A percentile compares a stretch with the other conserved stretches of the same genome.
phyloP scores from a whole-genome alignment of 1,284 basidiomycete genomes.

The Trametes polyzona region DNA sequence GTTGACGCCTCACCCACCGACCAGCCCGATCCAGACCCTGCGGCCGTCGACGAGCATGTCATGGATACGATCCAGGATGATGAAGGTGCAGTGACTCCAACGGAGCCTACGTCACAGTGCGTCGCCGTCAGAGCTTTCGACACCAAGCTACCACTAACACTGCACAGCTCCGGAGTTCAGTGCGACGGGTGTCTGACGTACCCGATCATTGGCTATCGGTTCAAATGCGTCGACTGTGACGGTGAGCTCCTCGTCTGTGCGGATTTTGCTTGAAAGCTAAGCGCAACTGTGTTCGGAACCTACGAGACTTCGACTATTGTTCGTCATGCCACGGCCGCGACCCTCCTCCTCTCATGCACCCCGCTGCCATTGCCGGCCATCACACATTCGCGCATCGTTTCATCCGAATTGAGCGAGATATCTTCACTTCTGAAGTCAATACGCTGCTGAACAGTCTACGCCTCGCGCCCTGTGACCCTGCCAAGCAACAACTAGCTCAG shows the following conservation, averaged over 20 bases:
- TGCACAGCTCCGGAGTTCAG: neutral
- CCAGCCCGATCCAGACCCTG: neutral
- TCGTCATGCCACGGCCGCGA: neutral
- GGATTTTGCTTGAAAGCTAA: neutral
- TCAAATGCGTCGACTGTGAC: slow-evolving; percentile 2
- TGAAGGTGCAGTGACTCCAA: too few relatives aligned
- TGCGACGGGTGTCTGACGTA: slow-evolving; percentile 3
- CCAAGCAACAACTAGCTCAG: neutral
- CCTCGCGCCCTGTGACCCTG: neutral
- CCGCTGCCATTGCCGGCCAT: neutral
- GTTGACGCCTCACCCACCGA: neutral
- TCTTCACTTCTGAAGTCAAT: neutral
- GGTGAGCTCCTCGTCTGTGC: neutral
- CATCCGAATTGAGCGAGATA: neutral
- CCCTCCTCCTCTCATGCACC: neutral
- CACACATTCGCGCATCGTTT: neutral
- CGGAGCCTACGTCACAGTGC: too few relatives aligned
- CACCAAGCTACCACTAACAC: too few relatives aligned
- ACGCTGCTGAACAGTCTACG: neutral
- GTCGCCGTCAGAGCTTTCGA: too few relatives aligned
- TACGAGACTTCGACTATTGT: slow-evolving; percentile 5
- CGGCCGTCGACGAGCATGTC: too few relatives aligned
- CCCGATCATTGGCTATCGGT: neutral
- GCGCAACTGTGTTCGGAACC: neutral
- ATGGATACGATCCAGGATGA: too few relatives aligned